Percentiles rank a stretch among this genome's conserved stretches.
These are phyloP conservation scores for Blastobotrys parvus DNA, from an alignment of 805 yeast species.

Conservation along the genomic window DNA sequence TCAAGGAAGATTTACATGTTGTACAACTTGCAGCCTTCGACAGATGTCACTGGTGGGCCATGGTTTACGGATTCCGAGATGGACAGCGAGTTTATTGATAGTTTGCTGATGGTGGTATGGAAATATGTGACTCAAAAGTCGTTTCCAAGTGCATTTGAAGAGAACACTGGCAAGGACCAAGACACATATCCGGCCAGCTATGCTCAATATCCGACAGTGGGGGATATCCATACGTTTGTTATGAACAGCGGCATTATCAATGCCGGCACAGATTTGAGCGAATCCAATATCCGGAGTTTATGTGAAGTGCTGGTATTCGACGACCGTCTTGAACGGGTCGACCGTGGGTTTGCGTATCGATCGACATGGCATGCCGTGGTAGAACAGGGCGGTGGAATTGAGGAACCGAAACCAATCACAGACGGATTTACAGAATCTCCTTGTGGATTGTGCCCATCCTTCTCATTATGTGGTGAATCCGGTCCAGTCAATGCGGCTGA, in stretches of 20 bases:
- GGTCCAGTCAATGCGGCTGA: constrained; percentile 27
- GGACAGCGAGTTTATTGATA: constrained; percentile 87
- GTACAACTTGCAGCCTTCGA: constrained; percentile 84
- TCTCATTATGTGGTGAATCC: constrained; percentile 20
- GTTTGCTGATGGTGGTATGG: constrained; percentile 79
- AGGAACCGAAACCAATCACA: constrained; percentile 10
- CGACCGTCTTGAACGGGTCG: constrained; percentile 66
- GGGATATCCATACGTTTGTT: constrained; percentile 69
- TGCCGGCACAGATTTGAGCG: constrained; percentile 53
- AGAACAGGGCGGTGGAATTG: neutral
- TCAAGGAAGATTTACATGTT: constrained; percentile 95
- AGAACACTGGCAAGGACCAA: constrained; percentile 29
- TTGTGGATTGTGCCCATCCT: constrained; percentile 27
- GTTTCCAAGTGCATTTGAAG: constrained; percentile 61
- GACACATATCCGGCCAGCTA: constrained; percentile 49
- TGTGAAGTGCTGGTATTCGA: constrained; percentile 86
- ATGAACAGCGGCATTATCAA: constrained; percentile 63
- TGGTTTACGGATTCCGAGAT: constrained; percentile 97
- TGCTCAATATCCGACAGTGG: constrained; percentile 59
- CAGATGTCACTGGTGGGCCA: constrained; percentile 97
- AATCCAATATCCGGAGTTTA: constrained; percentile 65
- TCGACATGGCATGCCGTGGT: constrained; percentile 80
- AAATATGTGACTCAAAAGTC: constrained; percentile 69
- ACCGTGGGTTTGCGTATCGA: constrained; percentile 53
- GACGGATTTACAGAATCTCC: constrained; percentile 26